A percentile compares a stretch with the other conserved stretches of the same genome.
Evolutionary conservation across 2,329 filamentous ascomycete species (phyloP).

Genomic region (Exophiala oligosperma): DNA sequence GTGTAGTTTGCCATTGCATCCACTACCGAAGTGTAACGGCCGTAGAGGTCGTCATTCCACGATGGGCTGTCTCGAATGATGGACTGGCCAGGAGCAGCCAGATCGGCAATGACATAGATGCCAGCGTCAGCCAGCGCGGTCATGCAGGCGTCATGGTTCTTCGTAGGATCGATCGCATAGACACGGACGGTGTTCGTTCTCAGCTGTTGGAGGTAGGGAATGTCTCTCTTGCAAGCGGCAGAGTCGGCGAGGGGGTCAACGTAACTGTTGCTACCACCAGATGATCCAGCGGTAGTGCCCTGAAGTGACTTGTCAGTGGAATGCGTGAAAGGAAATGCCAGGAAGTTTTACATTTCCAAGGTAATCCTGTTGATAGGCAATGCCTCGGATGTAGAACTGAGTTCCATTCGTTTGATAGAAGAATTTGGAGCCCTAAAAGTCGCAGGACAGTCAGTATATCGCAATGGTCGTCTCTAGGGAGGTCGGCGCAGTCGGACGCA

Average conservation of each 20-base stretch:
- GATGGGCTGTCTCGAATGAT: constrained; percentile 78
- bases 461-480: not conserved
- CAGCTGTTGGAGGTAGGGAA: constrained; percentile 75
- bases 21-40: constrained; percentile 80
- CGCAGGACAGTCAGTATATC: constrained; percentile 23
- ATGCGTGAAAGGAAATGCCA: too few relatives aligned
- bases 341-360: too few relatives aligned
- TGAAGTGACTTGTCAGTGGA: constrained; percentile 21
- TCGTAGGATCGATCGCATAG: constrained; percentile 82
- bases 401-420: constrained; percentile 82
- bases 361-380: constrained; percentile 75
- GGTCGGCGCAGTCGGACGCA: constrained; percentile 34
- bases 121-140: constrained; percentile 74
- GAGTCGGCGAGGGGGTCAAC: constrained; percentile 78
- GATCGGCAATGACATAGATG: constrained; percentile 93
- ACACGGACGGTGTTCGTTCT: constrained; percentile 92
- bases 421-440: constrained; percentile 71
- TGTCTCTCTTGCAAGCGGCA: constrained; percentile 74
- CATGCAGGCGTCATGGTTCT: constrained; percentile 85
- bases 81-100: constrained; percentile 76
- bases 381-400: constrained; percentile 80
- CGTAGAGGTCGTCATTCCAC: constrained; percentile 78
- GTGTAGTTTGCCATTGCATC: constrained; percentile 78
- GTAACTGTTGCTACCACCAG: constrained; percentile 58
- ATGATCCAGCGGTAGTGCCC: constrained; percentile 33